Evolutionary conservation across 192 early-diverging fungal species (phyloP), one percentile per base, ranked within the genome.

Genomic region (Coemansia sp.): DNA sequence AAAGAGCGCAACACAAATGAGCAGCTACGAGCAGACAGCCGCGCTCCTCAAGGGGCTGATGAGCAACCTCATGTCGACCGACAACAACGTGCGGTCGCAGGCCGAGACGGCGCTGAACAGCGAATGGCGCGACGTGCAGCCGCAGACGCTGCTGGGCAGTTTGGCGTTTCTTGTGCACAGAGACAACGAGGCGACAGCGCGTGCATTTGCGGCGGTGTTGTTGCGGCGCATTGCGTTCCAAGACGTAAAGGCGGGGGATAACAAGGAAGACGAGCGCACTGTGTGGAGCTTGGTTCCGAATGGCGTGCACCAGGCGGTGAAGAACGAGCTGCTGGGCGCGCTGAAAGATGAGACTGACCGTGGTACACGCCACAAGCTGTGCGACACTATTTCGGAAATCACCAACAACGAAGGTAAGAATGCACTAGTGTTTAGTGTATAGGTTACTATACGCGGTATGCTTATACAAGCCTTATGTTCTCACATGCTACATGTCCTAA

Each of bases 331-430:
- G 18, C 74, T 99, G 56, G 78, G 85, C 18, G 86, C 94, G 19
- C 84, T 99, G 37, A 80, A 84, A 22, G 81, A 85, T 50, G 96
- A 98, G 74, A 76, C 79, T 20, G 88, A 87, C 57, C 69, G 80
- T 61, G 78, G 80, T 11, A 88, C 92, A 23, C 87, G 95, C 45
- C 89, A 95, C 75, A 99, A 98, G 83, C 83, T 98, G 51, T 93
- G 90, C 71, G 96, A 98, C 75, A 91, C 94, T 22, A 90, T 97
- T 70, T 81, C 95, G 14, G 94, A 98, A 67, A 84, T 99, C 50
- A 87, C 90, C 63, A 87, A 86, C 69, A 53, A 76, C 65, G 68
- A 74, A 56, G 68, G 77, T 74, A 71, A 82, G 84, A 52, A 52
- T 22, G 26, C 18, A 22, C 37, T 20, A 14, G 47, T 39, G 35